Conservation (phyloP, 106 monocot genomes). For the Acorus calamus region DNA sequence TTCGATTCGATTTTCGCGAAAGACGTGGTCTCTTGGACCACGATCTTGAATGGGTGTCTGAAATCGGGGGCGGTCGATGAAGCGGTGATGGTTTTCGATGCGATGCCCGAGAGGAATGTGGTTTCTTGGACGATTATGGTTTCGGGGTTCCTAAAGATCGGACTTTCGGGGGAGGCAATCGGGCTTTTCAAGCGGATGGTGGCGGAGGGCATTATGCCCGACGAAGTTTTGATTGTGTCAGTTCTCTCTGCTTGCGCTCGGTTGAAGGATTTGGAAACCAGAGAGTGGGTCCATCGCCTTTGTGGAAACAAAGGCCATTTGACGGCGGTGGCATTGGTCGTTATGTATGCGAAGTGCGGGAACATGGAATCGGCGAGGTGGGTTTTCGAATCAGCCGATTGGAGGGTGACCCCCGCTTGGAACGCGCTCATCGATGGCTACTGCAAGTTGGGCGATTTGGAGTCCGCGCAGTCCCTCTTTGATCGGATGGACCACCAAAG, state of each 20-base stretch:
- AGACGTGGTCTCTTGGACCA: slow-evolving; percentile 50
- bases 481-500: slow-evolving; percentile 22
- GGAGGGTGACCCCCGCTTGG: slow-evolving; percentile 32
- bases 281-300: slow-evolving; percentile 33
- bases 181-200: slow-evolving; percentile 46
- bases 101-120: slow-evolving; percentile 49
- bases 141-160: slow-evolving; percentile 27
- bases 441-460: slow-evolving; percentile 53
- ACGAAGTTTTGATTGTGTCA: slow-evolving; percentile 34
- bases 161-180: slow-evolving; percentile 23
- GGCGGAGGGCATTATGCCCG: slow-evolving; percentile 23
- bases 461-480: slow-evolving; percentile 41
- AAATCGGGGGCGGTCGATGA: slow-evolving; percentile 34
- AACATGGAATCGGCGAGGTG: slow-evolving; percentile 32
- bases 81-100: slow-evolving; percentile 45
- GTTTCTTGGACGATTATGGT: slow-evolving; percentile 72
- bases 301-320: not conserved
- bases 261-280: slow-evolving; percentile 37
- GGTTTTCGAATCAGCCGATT: slow-evolving; percentile 29
- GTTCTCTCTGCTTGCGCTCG: slow-evolving; percentile 46
- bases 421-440: slow-evolving; percentile 75
- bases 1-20: slow-evolving; percentile 25
- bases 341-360: slow-evolving; percentile 70
- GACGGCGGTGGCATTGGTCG: slow-evolving; percentile 17
- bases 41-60: slow-evolving; percentile 34